Evolutionary conservation across 1,284 basidiomycete species (phyloP), one percentile per base, ranked within the genome.

Genomic region (Tilletia caries): DNA sequence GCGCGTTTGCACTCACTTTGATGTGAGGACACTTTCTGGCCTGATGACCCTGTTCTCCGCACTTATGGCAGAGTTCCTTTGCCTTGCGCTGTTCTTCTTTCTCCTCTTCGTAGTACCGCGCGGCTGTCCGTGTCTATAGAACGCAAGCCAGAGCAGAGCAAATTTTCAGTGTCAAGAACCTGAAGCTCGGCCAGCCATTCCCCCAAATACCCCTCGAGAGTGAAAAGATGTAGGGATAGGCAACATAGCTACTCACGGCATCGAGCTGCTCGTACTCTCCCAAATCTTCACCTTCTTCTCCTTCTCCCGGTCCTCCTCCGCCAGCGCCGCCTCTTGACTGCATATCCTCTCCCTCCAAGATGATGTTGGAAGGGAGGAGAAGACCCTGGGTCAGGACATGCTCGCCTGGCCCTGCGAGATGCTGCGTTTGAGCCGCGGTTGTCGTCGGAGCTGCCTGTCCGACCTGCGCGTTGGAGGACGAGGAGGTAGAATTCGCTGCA

Each of bases 41-140:
- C 29, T 71, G 70, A 52, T 80, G 79, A 0, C 79, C 79, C n/a
- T 72, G 37, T 64, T 80, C 77, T 34, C 76, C 75, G 37, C 79
- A 80, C 0, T 68, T 71, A 4, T 67, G 43, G 37, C 79, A 80
- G 27, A 70, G 67, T n/a, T 79, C 77, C 10, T 70, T 68, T 3
- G 70, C 71, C 32, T 69, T 54, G 20, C 73, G 71, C 66, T 75
- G 73, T 23, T 73, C 76, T 41, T 74, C 72, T 52, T 76, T 71
- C 32, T 79, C 75, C 1, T 70, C 76, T 43, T 75, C 76, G 25
- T 76, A 79, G 71, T 80, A 80, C 2, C 77, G 71, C 15, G 70
- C 69, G 5, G 72, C 74, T 3, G 69, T 67, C 20, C 58, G 58
- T 5, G 32, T 20, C 58, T 62, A 73, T 10, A 37, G 34, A 29